A percentile compares a stretch with the other conserved stretches of the same genome.
Evolutionary conservation across 306 rosid species (phyloP).

Genomic region (Neltuma alba): DNA sequence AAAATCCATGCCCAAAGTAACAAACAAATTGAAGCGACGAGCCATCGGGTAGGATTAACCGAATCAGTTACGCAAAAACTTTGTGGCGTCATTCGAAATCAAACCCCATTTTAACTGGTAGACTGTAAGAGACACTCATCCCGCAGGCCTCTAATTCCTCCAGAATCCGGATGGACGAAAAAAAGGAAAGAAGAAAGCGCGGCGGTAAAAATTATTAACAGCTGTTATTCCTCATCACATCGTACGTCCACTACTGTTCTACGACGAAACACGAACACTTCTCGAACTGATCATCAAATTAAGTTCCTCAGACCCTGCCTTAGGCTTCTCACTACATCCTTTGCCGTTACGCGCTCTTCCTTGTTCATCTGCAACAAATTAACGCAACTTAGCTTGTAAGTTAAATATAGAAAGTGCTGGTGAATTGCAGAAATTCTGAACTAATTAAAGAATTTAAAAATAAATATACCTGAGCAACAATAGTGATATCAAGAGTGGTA

Average conservation of each 20-base stretch:
- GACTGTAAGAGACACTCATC: slow-evolving; percentile 12
- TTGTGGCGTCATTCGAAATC: slow-evolving; percentile 28
- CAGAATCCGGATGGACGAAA: slow-evolving; percentile 27
- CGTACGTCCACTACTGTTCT: slow-evolving; percentile 11
- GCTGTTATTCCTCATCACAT: slow-evolving; percentile 22
- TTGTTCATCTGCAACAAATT: slow-evolving; percentile 61
- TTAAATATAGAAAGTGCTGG: not conserved
- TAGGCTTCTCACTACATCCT: slow-evolving; percentile 55
- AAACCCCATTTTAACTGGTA: slow-evolving; percentile 19
- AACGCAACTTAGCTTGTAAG: not conserved
- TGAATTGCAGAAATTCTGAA: not conserved
- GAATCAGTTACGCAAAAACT: slow-evolving; percentile 48
- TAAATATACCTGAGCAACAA: slow-evolving; percentile 65
- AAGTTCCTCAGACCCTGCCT: slow-evolving; percentile 48
- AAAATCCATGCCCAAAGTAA: slow-evolving; percentile 23
- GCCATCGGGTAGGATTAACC: slow-evolving; percentile 44
- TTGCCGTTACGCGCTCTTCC: slow-evolving; percentile 53
- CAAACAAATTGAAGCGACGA: slow-evolving; percentile 2
- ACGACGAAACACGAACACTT: not conserved
- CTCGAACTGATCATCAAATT: not conserved
- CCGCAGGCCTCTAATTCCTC: slow-evolving; percentile 28
- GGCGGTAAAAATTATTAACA: slow-evolving; percentile 12
- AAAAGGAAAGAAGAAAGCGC: slow-evolving; percentile 29
- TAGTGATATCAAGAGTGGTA: slow-evolving; percentile 61
- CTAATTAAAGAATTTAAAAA: not conserved